Evolutionary conservation across 129 eudicot species (phyloP), one percentile per base, ranked within the genome.

Genomic region (Ambrosia artemisiifolia): DNA sequence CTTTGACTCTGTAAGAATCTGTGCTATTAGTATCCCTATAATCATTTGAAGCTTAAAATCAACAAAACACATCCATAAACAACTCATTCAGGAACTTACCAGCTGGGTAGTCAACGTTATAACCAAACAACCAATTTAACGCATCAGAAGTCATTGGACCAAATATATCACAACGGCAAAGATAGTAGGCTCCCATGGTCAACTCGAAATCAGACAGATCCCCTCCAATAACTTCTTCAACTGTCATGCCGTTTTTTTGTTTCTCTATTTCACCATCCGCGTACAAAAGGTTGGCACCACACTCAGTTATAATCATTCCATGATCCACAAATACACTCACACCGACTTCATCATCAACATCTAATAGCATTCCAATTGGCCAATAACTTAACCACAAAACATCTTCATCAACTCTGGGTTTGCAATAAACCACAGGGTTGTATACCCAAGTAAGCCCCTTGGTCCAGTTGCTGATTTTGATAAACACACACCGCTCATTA

Each of bases 401-500:
- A 20, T 59, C 68, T 18, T 72, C 65, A 17, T n/a, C 67, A 30
- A 11, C 9, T 60, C 19, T 14, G 10, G 76, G 59, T 17, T 18
- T 56, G 7, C 57, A 38, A 42, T 5, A 72, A 51, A 30, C 34
- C 7, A 19, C 10, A 60, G 76, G 76, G 10, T 49, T 38, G 30
- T 72, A 59, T 14, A 72, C 33, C 62, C 61, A 73, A n/a, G 49
- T 63, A 43, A 63, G 28, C 11, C 49, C 63, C 30, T 63, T 73
- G 49, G 63, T 63, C 7, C 38, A 46, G 48, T 69, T 77, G 7
- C 54, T 20, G 14, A 62, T 30, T 35, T 36, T 53, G n/a, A 34
- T 6, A 14, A 54, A 54, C 18, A 18, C 17, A 5, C 44, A 40
- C n/a, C n/a, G 34, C 5, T 65, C 46, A 11, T 28, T 13, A 11